Conservation (phyloP, 371 early-diverging fungal genomes). For the Mucor indicus region DNA sequence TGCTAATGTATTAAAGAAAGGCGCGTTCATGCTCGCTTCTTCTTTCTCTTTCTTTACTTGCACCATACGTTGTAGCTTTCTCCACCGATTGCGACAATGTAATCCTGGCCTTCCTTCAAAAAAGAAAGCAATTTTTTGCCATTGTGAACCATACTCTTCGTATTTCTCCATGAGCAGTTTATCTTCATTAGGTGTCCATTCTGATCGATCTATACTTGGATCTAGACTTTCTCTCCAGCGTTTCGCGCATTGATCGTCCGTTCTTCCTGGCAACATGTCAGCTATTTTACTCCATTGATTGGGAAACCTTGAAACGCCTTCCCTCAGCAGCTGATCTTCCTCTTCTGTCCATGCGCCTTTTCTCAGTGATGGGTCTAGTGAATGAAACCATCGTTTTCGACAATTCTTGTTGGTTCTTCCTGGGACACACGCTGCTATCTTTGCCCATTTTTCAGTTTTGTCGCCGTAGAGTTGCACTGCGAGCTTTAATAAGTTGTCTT, state of each 20-base stretch:
- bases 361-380: constrained; percentile 71
- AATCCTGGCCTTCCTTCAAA: constrained; percentile 79
- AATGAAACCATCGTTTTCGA: constrained; percentile 81
- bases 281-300: constrained; percentile 83
- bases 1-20: too few relatives aligned
- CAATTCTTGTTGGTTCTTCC: constrained; percentile 82
- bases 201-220: constrained; percentile 70
- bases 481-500: constrained; percentile 64
- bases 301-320: constrained; percentile 64
- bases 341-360: constrained; percentile 82
- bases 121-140: constrained; percentile 79
- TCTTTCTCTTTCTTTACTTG: constrained; percentile 51
- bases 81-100: constrained; percentile 83
- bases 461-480: constrained; percentile 76
- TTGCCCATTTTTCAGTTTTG: constrained; percentile 81
- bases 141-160: constrained; percentile 72
- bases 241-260: constrained; percentile 82
- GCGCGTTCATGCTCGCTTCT: too few relatives aligned
- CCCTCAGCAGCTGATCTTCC: constrained; percentile 68
- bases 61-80: constrained; percentile 67
- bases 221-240: constrained; percentile 82
- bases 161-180: constrained; percentile 59
- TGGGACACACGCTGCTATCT: constrained; percentile 77
- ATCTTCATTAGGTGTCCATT: constrained; percentile 81
- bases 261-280: constrained; percentile 73